Conservation (phyloP, 306 rosid species). For the Citrullus colocynthis region DNA sequence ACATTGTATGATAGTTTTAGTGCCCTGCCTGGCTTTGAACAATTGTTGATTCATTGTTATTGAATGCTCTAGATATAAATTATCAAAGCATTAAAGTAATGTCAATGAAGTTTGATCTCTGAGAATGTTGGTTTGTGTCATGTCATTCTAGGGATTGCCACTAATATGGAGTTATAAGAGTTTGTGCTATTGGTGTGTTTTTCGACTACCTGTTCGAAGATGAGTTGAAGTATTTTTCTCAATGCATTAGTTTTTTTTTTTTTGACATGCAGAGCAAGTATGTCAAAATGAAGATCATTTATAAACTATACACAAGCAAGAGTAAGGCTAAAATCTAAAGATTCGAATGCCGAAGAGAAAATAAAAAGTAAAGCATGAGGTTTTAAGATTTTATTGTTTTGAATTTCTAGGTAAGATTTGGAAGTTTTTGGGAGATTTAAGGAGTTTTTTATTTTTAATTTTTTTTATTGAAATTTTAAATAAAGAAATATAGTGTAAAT, state of each 20-base stretch:
- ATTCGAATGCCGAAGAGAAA: too few relatives aligned
- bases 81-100: neutral
- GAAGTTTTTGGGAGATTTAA: too few relatives aligned
- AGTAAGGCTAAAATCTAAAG: too few relatives aligned
- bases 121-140: neutral
- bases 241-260: neutral
- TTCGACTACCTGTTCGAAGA: neutral
- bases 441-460: too few relatives aligned
- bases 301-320: too few relatives aligned
- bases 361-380: too few relatives aligned
- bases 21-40: neutral
- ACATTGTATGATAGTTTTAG: slow-evolving; percentile 26
- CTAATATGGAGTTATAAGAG: neutral
- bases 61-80: neutral
- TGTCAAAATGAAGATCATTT: too few relatives aligned
- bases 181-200: neutral
- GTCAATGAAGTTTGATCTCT: neutral
- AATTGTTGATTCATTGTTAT: neutral
- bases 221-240: neutral
- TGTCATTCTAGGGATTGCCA: neutral
- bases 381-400: too few relatives aligned
- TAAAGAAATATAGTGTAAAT: too few relatives aligned
- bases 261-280: too few relatives aligned
- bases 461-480: too few relatives aligned
- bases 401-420: too few relatives aligned